Percentiles rank a stretch among this genome's conserved stretches.
phyloP scores from a whole-genome alignment of 768 basidiomycete species.

The Rhizopogon sp. region DNA sequence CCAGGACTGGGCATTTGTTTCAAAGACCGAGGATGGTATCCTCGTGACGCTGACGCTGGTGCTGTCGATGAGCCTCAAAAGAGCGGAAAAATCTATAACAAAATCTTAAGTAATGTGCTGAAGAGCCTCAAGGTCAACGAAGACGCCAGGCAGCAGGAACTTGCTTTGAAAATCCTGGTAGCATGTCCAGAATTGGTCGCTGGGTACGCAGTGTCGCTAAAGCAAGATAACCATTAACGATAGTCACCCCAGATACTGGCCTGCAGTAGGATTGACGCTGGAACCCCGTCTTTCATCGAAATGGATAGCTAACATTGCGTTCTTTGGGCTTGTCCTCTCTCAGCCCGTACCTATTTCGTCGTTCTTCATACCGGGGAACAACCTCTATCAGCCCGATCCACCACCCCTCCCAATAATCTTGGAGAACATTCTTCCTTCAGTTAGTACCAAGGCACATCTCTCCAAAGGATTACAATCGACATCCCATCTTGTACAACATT shows the following conservation, averaged over 20 bases:
- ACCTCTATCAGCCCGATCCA: constrained; percentile 62
- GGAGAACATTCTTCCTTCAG: constrained; percentile 75
- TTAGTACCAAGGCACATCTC: constrained; percentile 64
- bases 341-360: constrained; percentile 62
- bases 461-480: constrained; percentile 77
- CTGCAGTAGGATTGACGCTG: constrained; percentile 60
- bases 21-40: constrained; percentile 88
- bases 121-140: constrained; percentile 82
- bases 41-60: constrained; percentile 49
- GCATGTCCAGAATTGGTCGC: constrained; percentile 86
- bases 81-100: constrained; percentile 66
- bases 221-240: constrained; percentile 6
- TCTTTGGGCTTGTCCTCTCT: constrained; percentile 74
- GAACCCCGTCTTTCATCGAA: constrained; percentile 85
- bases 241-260: constrained; percentile 58
- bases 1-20: constrained; percentile 87
- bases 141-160: constrained; percentile 78
- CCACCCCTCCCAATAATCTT: constrained; percentile 69
- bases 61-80: constrained; percentile 32
- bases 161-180: constrained; percentile 72
- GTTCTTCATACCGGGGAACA: constrained; percentile 48
- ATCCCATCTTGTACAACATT: constrained; percentile 79
- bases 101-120: constrained; percentile 73
- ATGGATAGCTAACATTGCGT: constrained; percentile 88
- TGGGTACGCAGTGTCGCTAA: constrained; percentile 41